Percentiles rank a stretch among this genome's conserved stretches.
These are phyloP conservation scores for Plasmodium gaboni DNA, from an alignment of 169 alveolate species.

Conservation along the genomic window DNA sequence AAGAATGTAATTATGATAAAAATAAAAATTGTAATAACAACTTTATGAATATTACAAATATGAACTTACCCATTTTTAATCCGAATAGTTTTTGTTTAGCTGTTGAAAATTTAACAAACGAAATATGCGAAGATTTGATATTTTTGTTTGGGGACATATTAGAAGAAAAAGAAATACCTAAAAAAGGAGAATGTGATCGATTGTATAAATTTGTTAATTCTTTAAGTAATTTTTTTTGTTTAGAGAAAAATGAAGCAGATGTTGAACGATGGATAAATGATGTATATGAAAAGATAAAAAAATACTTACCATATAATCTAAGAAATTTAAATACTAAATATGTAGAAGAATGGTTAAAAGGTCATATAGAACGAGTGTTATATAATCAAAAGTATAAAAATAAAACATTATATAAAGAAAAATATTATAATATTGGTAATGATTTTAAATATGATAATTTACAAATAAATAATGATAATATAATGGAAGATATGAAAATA, in stretches of 20 bases:
- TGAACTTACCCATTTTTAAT: conserved; percentile 68
- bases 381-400: conserved; percentile 43
- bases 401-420: conserved; percentile 62
- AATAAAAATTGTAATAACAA: conserved; percentile 7
- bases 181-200: conserved; percentile 47
- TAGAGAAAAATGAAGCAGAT: conserved; percentile 51
- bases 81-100: conserved; percentile 73
- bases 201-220: conserved; percentile 48
- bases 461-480: conserved; percentile 6
- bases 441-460: conserved; percentile 67
- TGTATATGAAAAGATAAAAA: conserved; percentile 53
- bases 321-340: conserved; percentile 30
- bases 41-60: conserved; percentile 59
- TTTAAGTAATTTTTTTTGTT: conserved; percentile 62
- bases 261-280: conserved; percentile 70
- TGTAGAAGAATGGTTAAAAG: conserved; percentile 61
- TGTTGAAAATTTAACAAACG: conserved; percentile 49
- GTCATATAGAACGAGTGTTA: conserved; percentile 55
- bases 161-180: conserved; percentile 40
- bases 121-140: conserved; percentile 70
- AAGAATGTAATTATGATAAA: neutral
- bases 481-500: conserved; percentile 7
- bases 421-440: conserved; percentile 65
- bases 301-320: conserved; percentile 41
- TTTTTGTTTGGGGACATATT: conserved; percentile 49